Percentiles rank a stretch among this genome's conserved stretches.
phyloP scores from a whole-genome alignment of 495 filamentous ascomycete genomes.

The Evansstolkia leycettana region DNA sequence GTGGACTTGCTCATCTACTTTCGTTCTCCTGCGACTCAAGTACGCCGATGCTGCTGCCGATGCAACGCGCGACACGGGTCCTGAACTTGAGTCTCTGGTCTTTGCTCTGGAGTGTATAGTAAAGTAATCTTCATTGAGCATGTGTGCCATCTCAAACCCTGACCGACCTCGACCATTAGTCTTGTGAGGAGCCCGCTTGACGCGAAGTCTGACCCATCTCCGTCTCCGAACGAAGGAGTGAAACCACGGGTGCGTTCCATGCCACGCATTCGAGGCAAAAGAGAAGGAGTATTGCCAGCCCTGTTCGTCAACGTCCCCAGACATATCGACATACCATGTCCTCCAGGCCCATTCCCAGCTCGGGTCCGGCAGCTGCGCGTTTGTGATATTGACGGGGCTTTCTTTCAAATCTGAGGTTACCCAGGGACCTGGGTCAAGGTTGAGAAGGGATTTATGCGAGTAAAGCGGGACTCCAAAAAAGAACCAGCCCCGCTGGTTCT shows the following conservation, averaged over 20 bases:
- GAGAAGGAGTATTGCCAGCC: slow-evolving; percentile 94
- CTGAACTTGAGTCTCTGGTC: slow-evolving; percentile 28
- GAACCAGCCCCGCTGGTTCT: slow-evolving; percentile 82
- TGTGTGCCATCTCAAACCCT: slow-evolving; percentile 37
- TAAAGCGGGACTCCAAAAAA: slow-evolving; percentile 83
- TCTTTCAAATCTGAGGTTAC: slow-evolving; percentile 59
- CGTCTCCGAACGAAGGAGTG: slow-evolving; percentile 83
- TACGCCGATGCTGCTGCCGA: slow-evolving; percentile 20
- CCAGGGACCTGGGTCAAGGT: slow-evolving; percentile 80
- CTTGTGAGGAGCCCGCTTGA: slow-evolving; percentile 32
- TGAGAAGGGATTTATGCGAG: slow-evolving; percentile 72
- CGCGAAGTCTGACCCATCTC: slow-evolving; percentile 78
- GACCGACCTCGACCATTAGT: slow-evolving; percentile 14
- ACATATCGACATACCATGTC: slow-evolving; percentile 87
- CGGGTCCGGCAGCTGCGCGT: slow-evolving; percentile 87
- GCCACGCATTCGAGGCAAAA: slow-evolving; percentile 78
- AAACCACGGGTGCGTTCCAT: slow-evolving; percentile 82
- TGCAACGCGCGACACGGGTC: slow-evolving; percentile 15
- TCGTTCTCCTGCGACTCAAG: slow-evolving; percentile 17
- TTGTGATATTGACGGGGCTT: slow-evolving; percentile 75
- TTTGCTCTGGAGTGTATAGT: slow-evolving; percentile 48
- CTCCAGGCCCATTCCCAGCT: slow-evolving; percentile 96
- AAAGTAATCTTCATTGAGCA: slow-evolving; percentile 78
- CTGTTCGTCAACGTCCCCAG: slow-evolving; percentile 76
- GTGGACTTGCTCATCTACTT: slow-evolving; percentile 22